A percentile compares a stretch with the other conserved stretches of the same genome.
phyloP scores from a whole-genome alignment of 495 filamentous ascomycete species.

The Saxophila tyrrhenica region DNA sequence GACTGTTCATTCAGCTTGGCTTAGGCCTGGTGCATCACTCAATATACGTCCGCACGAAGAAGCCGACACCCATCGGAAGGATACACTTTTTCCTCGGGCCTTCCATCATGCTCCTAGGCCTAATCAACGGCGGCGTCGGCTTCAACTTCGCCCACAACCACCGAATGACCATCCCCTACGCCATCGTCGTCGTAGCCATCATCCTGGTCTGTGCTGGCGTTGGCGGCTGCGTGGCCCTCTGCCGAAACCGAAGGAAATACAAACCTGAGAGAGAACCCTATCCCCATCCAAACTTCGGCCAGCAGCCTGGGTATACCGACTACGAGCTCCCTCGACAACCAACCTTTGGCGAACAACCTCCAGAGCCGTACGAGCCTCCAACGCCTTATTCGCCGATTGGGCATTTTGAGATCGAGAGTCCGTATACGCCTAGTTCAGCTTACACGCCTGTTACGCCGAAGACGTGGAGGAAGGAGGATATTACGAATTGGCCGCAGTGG shows the following conservation, averaged over 20 bases:
- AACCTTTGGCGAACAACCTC: conserved; percentile 1
- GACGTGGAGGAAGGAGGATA: conserved; percentile 6
- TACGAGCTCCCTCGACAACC: background rate
- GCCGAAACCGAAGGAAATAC: conserved; percentile 1
- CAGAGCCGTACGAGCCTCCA: background rate
- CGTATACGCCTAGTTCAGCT: background rate
- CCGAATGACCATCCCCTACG: background rate
- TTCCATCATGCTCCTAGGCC: conserved; percentile 36
- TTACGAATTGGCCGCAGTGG: background rate
- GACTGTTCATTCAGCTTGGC: conserved; percentile 38
- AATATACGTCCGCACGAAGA: conserved; percentile 35
- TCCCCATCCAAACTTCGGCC: background rate
- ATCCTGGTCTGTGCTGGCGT: background rate
- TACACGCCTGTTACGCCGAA: conserved; percentile 6
- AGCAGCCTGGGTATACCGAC: background rate
- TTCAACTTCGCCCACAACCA: conserved; percentile 19
- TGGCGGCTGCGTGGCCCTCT: background rate
- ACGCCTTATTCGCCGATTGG: background rate
- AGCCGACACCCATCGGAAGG: conserved; percentile 33
- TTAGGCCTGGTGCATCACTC: conserved; percentile 39
- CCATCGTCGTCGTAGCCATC: conserved; percentile 1
- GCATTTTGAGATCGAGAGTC: background rate
- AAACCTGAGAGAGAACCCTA: background rate
- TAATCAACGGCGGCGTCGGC: conserved; percentile 43
- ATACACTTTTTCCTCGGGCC: conserved; percentile 40